A percentile compares a stretch with the other conserved stretches of the same genome.
These are phyloP conservation scores for Yarrowia yakushimensis DNA, from an alignment of 805 yeast genomes.

Conservation along the genomic window DNA sequence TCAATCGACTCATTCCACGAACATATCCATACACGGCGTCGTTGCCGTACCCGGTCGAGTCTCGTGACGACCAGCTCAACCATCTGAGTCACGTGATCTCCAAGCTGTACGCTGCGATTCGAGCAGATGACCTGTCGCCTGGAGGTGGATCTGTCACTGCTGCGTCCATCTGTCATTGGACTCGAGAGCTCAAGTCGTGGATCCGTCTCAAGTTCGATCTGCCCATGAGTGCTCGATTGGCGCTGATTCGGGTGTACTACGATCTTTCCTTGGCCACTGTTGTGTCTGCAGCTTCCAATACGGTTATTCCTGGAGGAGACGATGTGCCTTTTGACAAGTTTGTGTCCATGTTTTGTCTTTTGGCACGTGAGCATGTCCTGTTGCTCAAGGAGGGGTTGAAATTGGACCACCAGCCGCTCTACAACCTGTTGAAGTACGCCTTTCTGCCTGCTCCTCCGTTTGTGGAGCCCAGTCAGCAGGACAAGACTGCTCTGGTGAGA, in stretches of 20 bases:
- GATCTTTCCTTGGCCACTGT: slow-evolving; percentile 55
- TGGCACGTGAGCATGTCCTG: slow-evolving; percentile 50
- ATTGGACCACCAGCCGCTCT: slow-evolving; percentile 52
- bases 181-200: slow-evolving; percentile 78
- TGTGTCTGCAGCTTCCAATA: neutral
- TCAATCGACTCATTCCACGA: slow-evolving; percentile 36
- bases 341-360: slow-evolving; percentile 54
- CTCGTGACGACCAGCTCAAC: slow-evolving; percentile 61
- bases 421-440: neutral
- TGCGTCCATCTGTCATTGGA: slow-evolving; percentile 70
- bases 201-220: slow-evolving; percentile 72
- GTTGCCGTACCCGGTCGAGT: slow-evolving; percentile 74
- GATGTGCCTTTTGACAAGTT: slow-evolving; percentile 56
- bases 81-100: slow-evolving; percentile 77
- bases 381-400: slow-evolving; percentile 39
- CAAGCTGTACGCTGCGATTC: slow-evolving; percentile 73
- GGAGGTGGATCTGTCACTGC: slow-evolving; percentile 7
- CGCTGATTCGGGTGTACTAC: slow-evolving; percentile 66
- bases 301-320: slow-evolving; percentile 40
- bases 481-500: slow-evolving; percentile 28
- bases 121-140: slow-evolving; percentile 59
- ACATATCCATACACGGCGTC: slow-evolving; percentile 42
- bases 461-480: slow-evolving; percentile 24
- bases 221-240: slow-evolving; percentile 61
- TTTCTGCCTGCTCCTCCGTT: slow-evolving; percentile 20